A percentile compares a stretch with the other conserved stretches of the same genome.
Conservation (phyloP, 2,329 filamentous ascomycete genomes). For the Colletotrichum noveboracense region DNA sequence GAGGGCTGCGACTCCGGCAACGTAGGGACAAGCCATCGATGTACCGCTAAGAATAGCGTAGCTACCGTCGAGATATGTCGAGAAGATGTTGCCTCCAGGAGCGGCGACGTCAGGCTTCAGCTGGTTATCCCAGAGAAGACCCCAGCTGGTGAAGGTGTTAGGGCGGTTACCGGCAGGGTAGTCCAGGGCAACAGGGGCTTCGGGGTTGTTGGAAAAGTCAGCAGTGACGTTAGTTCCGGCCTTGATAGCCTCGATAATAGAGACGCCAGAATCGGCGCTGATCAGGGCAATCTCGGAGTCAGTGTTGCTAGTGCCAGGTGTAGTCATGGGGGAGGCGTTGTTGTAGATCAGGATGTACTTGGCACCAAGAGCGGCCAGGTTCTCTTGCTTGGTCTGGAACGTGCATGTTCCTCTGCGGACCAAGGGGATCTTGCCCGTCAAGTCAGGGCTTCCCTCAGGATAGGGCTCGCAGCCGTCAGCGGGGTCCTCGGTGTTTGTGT, state of each 20-base stretch:
- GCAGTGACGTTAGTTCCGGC: slow-evolving; percentile 30
- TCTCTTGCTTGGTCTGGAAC: slow-evolving; percentile 29
- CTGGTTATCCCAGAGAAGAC: slow-evolving; percentile 45
- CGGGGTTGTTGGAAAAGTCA: slow-evolving; percentile 31
- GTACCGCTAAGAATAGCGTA: slow-evolving; percentile 52
- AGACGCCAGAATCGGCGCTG: slow-evolving; percentile 25
- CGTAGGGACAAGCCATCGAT: slow-evolving; percentile 51
- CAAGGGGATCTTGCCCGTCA: slow-evolving; percentile 36
- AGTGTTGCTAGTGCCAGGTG: slow-evolving; percentile 13
- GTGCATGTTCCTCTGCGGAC: slow-evolving; percentile 42
- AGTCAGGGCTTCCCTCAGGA: slow-evolving; percentile 23
- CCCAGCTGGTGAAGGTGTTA: slow-evolving; percentile 47
- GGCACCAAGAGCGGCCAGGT: slow-evolving; percentile 30
- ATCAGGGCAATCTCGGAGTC: slow-evolving; percentile 27
- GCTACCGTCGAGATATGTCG: slow-evolving; percentile 43
- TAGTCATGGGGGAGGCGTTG: slow-evolving; percentile 23
- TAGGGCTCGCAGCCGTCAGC: slow-evolving; percentile 32
- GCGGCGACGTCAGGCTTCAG: slow-evolving; percentile 49
- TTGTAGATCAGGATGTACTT: slow-evolving; percentile 36
- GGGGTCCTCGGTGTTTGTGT: slow-evolving; percentile 26
- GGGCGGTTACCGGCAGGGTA: slow-evolving; percentile 37
- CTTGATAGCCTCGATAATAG: slow-evolving; percentile 29
- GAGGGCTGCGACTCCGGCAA: slow-evolving; percentile 41
- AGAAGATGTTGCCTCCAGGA: slow-evolving; percentile 46
- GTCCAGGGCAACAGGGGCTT: slow-evolving; percentile 25